A percentile compares a stretch with the other conserved stretches of the same genome.
Evolutionary conservation across 73 alveolate species (phyloP).

Genomic region (Stentor coeruleus): DNA sequence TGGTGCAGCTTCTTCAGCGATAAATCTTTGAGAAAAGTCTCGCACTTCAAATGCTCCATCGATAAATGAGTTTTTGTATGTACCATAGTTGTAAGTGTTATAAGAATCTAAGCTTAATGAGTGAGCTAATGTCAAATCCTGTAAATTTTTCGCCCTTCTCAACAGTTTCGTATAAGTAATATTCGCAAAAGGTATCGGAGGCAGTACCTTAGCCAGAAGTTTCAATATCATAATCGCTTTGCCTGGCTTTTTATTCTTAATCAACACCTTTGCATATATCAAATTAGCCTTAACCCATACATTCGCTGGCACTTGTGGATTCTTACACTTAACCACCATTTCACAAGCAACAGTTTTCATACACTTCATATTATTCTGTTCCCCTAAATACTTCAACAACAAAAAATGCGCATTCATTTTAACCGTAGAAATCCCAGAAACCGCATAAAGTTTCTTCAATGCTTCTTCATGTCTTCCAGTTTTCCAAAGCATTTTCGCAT

Average conservation of each 20-base stretch:
- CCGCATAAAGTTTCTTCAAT: not conserved
- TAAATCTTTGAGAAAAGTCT: not conserved
- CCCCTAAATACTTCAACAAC: not conserved
- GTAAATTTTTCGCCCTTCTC: not conserved
- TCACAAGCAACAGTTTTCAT: not conserved
- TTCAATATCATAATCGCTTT: slow-evolving; percentile 6
- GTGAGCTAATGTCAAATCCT: not conserved
- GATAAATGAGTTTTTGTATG: slow-evolving; percentile 10
- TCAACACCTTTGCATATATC: not conserved
- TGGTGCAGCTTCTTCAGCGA: not conserved
- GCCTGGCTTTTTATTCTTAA: not conserved
- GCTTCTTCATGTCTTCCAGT: not conserved
- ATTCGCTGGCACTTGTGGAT: not conserved
- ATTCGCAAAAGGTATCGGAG: not conserved
- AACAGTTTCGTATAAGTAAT: not conserved
- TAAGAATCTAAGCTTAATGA: not conserved
- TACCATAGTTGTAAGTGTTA: not conserved
- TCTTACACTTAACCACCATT: not conserved
- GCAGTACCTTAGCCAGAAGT: slow-evolving; percentile 9
- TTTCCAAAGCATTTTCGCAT: not conserved
- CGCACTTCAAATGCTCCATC: not conserved
- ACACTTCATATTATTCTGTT: not conserved
- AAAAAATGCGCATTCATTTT: not conserved
- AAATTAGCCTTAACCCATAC: not conserved
- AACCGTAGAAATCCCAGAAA: not conserved